These are phyloP conservation scores for Corymbia citriodora DNA, from an alignment of 441 rosid species.

Conservation along the genomic window DNA sequence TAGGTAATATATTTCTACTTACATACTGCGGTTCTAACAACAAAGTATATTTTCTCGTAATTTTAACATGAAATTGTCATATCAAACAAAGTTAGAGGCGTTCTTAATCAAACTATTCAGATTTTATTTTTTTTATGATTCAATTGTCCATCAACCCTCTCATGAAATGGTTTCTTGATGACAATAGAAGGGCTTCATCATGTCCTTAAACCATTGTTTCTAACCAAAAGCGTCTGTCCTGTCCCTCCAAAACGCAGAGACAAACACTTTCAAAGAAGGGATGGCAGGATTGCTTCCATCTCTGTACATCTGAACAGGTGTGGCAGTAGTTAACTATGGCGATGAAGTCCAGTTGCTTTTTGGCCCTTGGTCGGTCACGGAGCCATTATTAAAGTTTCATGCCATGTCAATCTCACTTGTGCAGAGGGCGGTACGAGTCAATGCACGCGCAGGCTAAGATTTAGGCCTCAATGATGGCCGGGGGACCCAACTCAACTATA, in stretches of 20 bases:
- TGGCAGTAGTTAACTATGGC: neutral
- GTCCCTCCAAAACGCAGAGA: no score
- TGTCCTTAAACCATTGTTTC: neutral
- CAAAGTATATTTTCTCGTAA: neutral
- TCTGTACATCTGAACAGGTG: no score
- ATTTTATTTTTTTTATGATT: neutral
- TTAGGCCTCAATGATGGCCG: no score
- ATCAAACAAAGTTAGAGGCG: neutral
- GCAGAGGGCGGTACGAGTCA: no score
- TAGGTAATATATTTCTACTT: neutral
- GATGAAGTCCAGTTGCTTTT: neutral
- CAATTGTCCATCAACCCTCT: no score
- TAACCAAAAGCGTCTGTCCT: neutral
- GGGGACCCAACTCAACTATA: no score
- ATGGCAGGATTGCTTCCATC: no score
- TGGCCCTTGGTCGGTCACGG: neutral
- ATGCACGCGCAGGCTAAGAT: no score
- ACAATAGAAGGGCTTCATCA: neutral
- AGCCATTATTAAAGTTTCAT: no score
- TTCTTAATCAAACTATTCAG: no score
- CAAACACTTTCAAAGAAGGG: no score
- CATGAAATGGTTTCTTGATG: neutral
- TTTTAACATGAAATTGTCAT: neutral
- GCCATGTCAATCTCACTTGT: no score
- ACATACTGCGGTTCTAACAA: fast-evolving